phyloP scores from a whole-genome alignment of 177 flowering plant genomes.

The Viscum album region DNA sequence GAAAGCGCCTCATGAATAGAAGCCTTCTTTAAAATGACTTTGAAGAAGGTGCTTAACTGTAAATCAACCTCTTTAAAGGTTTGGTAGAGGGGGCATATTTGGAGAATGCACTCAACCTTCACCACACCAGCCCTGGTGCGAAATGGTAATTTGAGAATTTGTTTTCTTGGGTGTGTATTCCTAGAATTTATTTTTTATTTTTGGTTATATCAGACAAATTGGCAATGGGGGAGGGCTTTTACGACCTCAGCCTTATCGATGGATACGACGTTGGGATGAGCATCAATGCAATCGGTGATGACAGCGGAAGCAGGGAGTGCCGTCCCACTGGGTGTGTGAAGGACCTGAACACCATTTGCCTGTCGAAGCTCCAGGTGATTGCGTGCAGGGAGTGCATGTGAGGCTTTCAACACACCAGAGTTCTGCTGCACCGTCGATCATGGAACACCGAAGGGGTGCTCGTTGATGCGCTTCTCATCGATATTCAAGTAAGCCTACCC shows the following conservation, averaged over 20 bases:
- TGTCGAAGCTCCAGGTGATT: conserved; percentile 27
- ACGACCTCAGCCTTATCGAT: conserved; percentile 70
- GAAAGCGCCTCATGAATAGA: no score
- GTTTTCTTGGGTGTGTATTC: no score
- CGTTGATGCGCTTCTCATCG: conserved; percentile 44
- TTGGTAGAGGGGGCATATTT: no score
- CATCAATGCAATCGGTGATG: conserved; percentile 27
- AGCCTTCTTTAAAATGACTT: no score
- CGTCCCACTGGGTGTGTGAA: conserved; percentile 40
- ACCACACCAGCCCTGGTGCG: no score
- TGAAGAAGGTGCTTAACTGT: no score
- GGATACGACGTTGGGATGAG: conserved; percentile 58
- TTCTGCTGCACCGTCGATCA: conserved; percentile 73
- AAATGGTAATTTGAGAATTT: no score
- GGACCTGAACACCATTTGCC: conserved; percentile 49
- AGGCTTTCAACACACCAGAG: conserved; percentile 54
- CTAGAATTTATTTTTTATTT: no score
- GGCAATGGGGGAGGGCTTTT: conserved; percentile 39
- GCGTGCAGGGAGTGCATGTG: conserved; percentile 24
- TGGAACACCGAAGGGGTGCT: conserved; percentile 52
- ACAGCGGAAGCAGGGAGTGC: conserved; percentile 13
- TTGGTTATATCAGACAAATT: no score
- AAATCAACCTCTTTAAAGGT: no score
- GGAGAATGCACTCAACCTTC: no score
- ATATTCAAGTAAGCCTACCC: conserved; percentile 70